A percentile compares a stretch with the other conserved stretches of the same genome.
Evolutionary conservation across 2,329 filamentous ascomycete genomes (phyloP).

Genomic region (Rugonectria rugulosa): DNA sequence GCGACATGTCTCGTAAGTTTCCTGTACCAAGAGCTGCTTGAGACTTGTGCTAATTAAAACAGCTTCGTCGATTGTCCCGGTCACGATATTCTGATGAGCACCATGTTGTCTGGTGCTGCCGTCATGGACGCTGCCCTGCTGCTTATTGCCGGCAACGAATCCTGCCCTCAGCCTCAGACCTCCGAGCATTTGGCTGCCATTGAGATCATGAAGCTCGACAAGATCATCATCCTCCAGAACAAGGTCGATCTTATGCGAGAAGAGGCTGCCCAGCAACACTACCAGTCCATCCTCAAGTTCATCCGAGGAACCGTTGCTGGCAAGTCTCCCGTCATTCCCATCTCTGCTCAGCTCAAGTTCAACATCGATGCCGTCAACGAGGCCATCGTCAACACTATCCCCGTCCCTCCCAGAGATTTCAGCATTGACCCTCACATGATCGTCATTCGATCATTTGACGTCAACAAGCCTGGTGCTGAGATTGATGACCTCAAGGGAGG

Average conservation of each 20-base stretch:
- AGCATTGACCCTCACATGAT: constrained; percentile 96
- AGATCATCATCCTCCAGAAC: constrained; percentile 99
- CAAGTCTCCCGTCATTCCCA: constrained; percentile 93
- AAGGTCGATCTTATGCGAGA: constrained; percentile 99
- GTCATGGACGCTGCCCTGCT: constrained; percentile 99
- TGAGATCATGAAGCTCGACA: constrained; percentile 99
- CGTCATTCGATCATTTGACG: constrained; percentile 98
- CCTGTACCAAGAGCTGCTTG: neutral
- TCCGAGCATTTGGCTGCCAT: constrained; percentile 99
- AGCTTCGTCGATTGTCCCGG: constrained; percentile 98
- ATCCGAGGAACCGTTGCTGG: constrained; percentile 97
- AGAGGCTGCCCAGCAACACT: constrained; percentile 91
- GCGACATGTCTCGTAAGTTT: constrained; percentile 87
- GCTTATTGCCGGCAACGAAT: constrained; percentile 97
- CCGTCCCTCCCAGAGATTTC: constrained; percentile 91
- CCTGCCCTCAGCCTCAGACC: constrained; percentile 96
- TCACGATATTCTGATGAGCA: constrained; percentile 99
- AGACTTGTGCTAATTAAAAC: constrained; percentile 28
- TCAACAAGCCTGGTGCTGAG: constrained; percentile 99
- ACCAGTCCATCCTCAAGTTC: constrained; percentile 97
- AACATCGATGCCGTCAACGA: constrained; percentile 99
- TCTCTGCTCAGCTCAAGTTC: constrained; percentile 97
- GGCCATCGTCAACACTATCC: constrained; percentile 93
- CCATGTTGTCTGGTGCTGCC: constrained; percentile 98
- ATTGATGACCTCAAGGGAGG: constrained; percentile 98